Evolutionary conservation across 305 asterid genomes (phyloP).

Genomic region (Plantago coronopus): DNA sequence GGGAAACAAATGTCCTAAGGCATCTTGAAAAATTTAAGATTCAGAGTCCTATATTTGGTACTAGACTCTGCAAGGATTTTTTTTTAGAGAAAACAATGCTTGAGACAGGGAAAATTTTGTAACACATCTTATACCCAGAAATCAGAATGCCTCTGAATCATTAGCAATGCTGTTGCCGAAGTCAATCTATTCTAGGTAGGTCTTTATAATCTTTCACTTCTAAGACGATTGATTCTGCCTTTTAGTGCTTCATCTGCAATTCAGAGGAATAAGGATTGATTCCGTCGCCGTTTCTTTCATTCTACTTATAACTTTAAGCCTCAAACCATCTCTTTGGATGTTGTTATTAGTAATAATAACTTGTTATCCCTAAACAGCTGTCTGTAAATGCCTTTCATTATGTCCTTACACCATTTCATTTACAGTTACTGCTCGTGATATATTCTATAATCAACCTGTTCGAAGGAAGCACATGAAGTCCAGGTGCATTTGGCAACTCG

Average conservation of each 20-base stretch:
- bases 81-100: too few species aligned
- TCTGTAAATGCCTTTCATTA: background rate
- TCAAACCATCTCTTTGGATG: background rate
- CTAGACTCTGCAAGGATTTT: too few species aligned
- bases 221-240: background rate
- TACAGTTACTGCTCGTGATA: slow-evolving; percentile 77
- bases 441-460: slow-evolving; percentile 92
- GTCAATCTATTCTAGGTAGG: background rate
- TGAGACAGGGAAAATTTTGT: background rate
- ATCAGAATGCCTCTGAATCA: slow-evolving; percentile 8
- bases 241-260: slow-evolving; percentile 12
- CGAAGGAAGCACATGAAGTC: slow-evolving; percentile 80
- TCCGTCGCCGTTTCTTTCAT: slow-evolving; percentile 14
- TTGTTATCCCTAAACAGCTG: slow-evolving; percentile 1
- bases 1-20: too few species aligned
- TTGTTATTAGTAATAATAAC: slow-evolving; percentile 12
- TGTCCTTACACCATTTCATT: slow-evolving; percentile 16
- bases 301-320: background rate
- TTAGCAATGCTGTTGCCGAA: background rate
- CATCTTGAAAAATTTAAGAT: too few species aligned
- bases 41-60: too few species aligned
- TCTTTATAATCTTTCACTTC: too few species aligned
- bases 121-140: background rate
- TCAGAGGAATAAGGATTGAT: slow-evolving; percentile 6
- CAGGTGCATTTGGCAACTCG: slow-evolving; percentile 46